phyloP scores from a whole-genome alignment of 768 basidiomycete genomes.

The Suillus tomentosus region DNA sequence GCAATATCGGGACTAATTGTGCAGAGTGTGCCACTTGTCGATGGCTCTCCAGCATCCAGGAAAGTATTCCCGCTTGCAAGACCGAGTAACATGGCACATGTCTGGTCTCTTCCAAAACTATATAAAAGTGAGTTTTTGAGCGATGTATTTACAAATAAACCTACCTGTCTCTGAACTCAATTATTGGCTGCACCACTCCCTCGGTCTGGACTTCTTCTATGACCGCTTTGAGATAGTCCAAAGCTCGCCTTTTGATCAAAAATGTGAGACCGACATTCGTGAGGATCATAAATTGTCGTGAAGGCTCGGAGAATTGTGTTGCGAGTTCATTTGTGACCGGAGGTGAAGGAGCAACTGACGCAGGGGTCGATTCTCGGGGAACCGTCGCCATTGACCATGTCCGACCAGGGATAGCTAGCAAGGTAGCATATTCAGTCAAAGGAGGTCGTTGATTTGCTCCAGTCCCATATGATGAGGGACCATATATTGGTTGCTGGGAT shows the following conservation, averaged over 20 bases:
- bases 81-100: constrained; percentile 88
- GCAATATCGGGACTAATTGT: constrained; percentile 63
- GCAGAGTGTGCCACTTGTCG: constrained; percentile 46
- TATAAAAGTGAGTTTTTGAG: constrained; percentile 10
- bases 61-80: constrained; percentile 86
- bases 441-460: constrained; percentile 54
- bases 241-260: constrained; percentile 75
- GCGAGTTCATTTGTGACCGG: constrained; percentile 77
- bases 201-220: constrained; percentile 83
- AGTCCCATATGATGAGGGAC: constrained; percentile 41
- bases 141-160: constrained; percentile 16
- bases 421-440: constrained; percentile 73
- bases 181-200: constrained; percentile 74
- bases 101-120: constrained; percentile 91
- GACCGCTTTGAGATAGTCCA: constrained; percentile 82
- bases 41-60: constrained; percentile 58
- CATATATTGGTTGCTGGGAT: constrained; percentile 42
- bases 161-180: constrained; percentile 81
- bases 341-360: constrained; percentile 47
- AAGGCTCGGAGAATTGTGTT: constrained; percentile 72
- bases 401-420: constrained; percentile 78
- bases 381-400: constrained; percentile 83
- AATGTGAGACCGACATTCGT: constrained; percentile 86
- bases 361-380: constrained; percentile 34
- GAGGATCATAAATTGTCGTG: constrained; percentile 83